These are phyloP conservation scores for Citrus maxima DNA, from an alignment of 345 rosid species.

Conservation along the genomic window DNA sequence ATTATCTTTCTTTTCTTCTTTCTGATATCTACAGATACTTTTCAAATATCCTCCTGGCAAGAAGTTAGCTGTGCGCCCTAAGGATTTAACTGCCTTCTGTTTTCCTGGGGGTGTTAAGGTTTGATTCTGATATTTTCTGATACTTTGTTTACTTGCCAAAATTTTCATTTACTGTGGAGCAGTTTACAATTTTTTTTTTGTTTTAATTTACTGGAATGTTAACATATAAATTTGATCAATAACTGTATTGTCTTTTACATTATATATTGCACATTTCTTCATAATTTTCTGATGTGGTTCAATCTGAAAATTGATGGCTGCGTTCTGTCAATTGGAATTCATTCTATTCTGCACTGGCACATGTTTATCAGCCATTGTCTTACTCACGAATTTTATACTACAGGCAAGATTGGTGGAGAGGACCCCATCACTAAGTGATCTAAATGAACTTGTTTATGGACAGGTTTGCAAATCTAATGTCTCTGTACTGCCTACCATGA, in stretches of 20 bases:
- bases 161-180: not conserved
- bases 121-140: conserved; percentile 18
- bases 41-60: conserved; percentile 93
- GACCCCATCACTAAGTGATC: conserved; percentile 91
- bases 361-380: conserved; percentile 10
- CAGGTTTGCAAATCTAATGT: conserved; percentile 53
- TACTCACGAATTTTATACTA: conserved; percentile 17
- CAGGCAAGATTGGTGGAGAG: conserved; percentile 86
- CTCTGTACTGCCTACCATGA: not conserved
- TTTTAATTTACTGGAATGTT: not conserved
- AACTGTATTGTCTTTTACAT: not conserved
- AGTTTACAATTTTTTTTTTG: not conserved
- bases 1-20: conserved; percentile 16
- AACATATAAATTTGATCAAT: not conserved
- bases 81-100: conserved; percentile 91
- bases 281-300: not conserved
- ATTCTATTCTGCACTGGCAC: not conserved
- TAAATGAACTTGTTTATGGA: conserved; percentile 90
- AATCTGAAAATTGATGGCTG: not conserved
- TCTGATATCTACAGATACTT: conserved; percentile 52
- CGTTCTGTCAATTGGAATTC: not conserved
- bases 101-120: conserved; percentile 98
- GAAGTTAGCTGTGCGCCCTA: conserved; percentile 64
- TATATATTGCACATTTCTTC: not conserved
- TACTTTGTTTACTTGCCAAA: not conserved